phyloP scores from a whole-genome alignment of 768 basidiomycete genomes.

The Leucocoprinus sp. region DNA sequence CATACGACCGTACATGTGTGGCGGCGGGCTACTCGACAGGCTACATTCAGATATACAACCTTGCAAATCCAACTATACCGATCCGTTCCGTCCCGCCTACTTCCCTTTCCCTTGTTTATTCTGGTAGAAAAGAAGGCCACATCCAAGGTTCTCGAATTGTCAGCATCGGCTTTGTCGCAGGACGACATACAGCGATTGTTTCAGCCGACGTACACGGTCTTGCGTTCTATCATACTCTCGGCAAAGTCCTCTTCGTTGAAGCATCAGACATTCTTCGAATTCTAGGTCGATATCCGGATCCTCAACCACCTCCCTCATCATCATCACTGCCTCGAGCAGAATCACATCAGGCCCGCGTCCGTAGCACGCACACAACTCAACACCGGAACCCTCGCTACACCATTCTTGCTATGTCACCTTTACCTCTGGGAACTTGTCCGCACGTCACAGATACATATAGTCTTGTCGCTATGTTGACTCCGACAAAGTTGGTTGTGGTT shows the following conservation, averaged over 20 bases:
- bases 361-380: constrained; percentile 23
- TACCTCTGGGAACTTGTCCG: constrained; percentile 68
- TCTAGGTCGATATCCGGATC: constrained; percentile 79
- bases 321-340: background rate
- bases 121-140: constrained; percentile 82
- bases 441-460: constrained; percentile 77
- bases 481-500: constrained; percentile 86
- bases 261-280: constrained; percentile 92
- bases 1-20: constrained; percentile 89
- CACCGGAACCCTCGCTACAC: constrained; percentile 51
- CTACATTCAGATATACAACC: constrained; percentile 78
- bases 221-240: constrained; percentile 91
- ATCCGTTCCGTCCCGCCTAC: constrained; percentile 67
- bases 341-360: constrained; percentile 9
- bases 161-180: constrained; percentile 80
- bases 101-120: constrained; percentile 54
- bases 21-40: constrained; percentile 84
- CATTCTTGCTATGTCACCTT: constrained; percentile 69
- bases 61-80: constrained; percentile 60
- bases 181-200: constrained; percentile 87
- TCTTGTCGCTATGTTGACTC: constrained; percentile 80
- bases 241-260: constrained; percentile 91
- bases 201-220: constrained; percentile 86
- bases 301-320: constrained; percentile 10
- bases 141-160: constrained; percentile 71